These are phyloP conservation scores for Theileria equi DNA, from an alignment of 169 alveolate genomes.

Conservation along the genomic window DNA sequence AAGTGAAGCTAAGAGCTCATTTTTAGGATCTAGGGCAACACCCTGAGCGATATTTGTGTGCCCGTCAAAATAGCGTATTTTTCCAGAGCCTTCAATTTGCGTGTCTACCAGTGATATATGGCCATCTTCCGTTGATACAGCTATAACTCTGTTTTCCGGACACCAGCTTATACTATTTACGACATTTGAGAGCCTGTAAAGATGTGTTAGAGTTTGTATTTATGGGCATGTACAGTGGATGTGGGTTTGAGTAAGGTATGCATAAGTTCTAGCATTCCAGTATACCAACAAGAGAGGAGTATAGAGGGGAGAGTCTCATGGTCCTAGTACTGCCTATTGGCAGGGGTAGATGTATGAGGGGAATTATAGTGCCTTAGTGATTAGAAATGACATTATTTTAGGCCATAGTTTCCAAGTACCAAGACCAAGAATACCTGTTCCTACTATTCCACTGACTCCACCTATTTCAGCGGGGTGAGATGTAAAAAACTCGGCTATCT, in stretches of 20 bases:
- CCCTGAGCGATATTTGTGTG: slow-evolving; percentile 83
- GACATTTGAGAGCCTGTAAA: slow-evolving; percentile 52
- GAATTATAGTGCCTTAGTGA: too few relatives aligned
- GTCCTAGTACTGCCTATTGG: too few relatives aligned
- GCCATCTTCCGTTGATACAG: slow-evolving; percentile 65
- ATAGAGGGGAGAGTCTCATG: too few relatives aligned
- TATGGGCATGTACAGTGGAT: not conserved
- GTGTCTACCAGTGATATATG: slow-evolving; percentile 63
- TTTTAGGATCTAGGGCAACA: slow-evolving; percentile 72
- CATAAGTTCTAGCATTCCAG: too few relatives aligned
- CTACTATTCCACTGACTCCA: too few relatives aligned
- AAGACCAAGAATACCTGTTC: too few relatives aligned
- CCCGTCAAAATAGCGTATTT: slow-evolving; percentile 76
- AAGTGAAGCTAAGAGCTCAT: slow-evolving; percentile 81
- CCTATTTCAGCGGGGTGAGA: too few relatives aligned
- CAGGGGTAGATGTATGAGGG: too few relatives aligned
- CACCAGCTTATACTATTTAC: slow-evolving; percentile 63
- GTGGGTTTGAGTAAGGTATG: not conserved
- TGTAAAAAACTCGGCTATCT: too few relatives aligned
- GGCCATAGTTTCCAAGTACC: too few relatives aligned
- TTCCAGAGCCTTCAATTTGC: slow-evolving; percentile 48
- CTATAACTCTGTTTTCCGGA: slow-evolving; percentile 44
- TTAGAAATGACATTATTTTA: too few relatives aligned
- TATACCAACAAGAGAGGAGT: too few relatives aligned
- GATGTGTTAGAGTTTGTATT: not conserved